Evolutionary conservation across 495 filamentous ascomycete genomes (phyloP).

Genomic region (Geoglossum glabrum): DNA sequence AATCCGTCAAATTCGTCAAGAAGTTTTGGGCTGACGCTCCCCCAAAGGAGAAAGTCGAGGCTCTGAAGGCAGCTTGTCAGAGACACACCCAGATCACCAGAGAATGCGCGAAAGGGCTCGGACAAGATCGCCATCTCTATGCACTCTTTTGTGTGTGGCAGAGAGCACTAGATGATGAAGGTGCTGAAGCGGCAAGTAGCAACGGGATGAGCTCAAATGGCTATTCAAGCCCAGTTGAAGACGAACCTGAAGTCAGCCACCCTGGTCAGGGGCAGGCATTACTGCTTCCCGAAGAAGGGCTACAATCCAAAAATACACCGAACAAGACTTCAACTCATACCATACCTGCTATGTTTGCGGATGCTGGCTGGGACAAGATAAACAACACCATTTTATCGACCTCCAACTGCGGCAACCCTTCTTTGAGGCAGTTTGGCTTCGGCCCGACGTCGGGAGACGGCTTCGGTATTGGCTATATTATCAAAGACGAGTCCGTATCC

Average conservation of each 20-base stretch:
- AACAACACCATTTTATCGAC: slow-evolving; percentile 90
- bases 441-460: slow-evolving; percentile 87
- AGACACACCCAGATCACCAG: slow-evolving; percentile 63
- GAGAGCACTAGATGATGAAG: slow-evolving; percentile 59
- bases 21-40: slow-evolving; percentile 91
- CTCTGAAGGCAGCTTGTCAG: slow-evolving; percentile 62
- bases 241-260: slow-evolving; percentile 28
- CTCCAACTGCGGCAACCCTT: slow-evolving; percentile 97
- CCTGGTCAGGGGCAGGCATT: slow-evolving; percentile 26
- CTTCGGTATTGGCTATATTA: slow-evolving; percentile 96
- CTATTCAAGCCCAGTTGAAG: slow-evolving; percentile 31
- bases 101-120: slow-evolving; percentile 76
- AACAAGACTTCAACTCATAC: slow-evolving; percentile 18
- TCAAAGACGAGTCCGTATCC: slow-evolving; percentile 84
- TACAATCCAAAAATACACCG: slow-evolving; percentile 10
- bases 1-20: slow-evolving; percentile 67
- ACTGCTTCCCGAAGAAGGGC: neutral
- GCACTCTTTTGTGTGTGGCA: slow-evolving; percentile 94
- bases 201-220: slow-evolving; percentile 32
- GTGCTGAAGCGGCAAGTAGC: slow-evolving; percentile 23
- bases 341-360: slow-evolving; percentile 68
- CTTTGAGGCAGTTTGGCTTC: slow-evolving; percentile 91
- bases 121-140: slow-evolving; percentile 87
- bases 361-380: slow-evolving; percentile 79
- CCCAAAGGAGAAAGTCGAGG: slow-evolving; percentile 59